A percentile compares a stretch with the other conserved stretches of the same genome.
Evolutionary conservation across 2,329 filamentous ascomycete species (phyloP).

Genomic region (Trichoderma afroharzianum): DNA sequence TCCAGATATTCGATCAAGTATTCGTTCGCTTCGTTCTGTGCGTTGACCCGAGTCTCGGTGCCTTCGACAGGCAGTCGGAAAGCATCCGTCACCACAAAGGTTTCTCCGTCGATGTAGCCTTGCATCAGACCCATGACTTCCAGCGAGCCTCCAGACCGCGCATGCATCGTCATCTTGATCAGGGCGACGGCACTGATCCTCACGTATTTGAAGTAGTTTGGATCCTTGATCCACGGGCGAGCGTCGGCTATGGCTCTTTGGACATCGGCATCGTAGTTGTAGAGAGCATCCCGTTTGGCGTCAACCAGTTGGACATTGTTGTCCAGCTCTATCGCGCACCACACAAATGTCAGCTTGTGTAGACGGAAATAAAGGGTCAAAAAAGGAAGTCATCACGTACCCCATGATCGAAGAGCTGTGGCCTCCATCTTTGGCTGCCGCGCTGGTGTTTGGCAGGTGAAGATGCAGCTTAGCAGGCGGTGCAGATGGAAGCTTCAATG

Average conservation of each 20-base stretch:
- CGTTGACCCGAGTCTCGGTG: slow-evolving; percentile 97
- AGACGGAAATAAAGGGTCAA: not conserved
- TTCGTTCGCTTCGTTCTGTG: slow-evolving; percentile 92
- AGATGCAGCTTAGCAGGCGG: not conserved
- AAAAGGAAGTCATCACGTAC: slow-evolving; percentile 18
- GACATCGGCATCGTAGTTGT: slow-evolving; percentile 68
- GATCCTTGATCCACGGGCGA: slow-evolving; percentile 74
- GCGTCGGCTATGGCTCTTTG: slow-evolving; percentile 63
- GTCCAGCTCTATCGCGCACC: slow-evolving; percentile 67
- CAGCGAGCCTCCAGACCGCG: slow-evolving; percentile 84
- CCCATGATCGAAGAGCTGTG: slow-evolving; percentile 28
- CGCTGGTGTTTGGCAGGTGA: not conserved
- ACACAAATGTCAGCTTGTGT: not conserved
- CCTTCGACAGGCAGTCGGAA: slow-evolving; percentile 93
- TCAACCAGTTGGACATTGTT: slow-evolving; percentile 83
- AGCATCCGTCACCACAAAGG: slow-evolving; percentile 89
- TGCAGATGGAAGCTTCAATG: not conserved
- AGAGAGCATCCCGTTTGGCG: slow-evolving; percentile 83
- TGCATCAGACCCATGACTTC: slow-evolving; percentile 99
- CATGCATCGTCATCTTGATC: slow-evolving; percentile 99
- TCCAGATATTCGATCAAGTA: slow-evolving; percentile 88
- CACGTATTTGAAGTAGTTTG: slow-evolving; percentile 87
- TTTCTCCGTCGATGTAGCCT: slow-evolving; percentile 80
- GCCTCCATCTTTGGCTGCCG: slow-evolving; percentile 23
- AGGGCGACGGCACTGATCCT: slow-evolving; percentile 91